phyloP scores from a whole-genome alignment of 192 early-diverging fungal species.

The Coemansia sp. region DNA sequence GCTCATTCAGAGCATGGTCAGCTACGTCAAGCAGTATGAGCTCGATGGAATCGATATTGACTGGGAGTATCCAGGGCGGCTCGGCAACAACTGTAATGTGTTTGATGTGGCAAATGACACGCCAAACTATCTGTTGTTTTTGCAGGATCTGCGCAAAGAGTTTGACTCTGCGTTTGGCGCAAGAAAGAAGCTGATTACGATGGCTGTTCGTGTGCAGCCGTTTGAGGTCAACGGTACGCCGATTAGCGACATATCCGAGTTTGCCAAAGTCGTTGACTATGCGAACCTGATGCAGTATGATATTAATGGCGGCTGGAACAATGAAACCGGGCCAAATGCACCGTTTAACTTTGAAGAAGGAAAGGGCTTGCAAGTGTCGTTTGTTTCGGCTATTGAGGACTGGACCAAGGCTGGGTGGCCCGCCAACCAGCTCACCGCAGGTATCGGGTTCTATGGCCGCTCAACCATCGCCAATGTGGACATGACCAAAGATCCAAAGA shows the following conservation, averaged over 20 bases:
- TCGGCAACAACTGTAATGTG: slow-evolving; percentile 44
- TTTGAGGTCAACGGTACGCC: slow-evolving; percentile 56
- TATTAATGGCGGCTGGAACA: slow-evolving; percentile 59
- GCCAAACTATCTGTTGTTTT: slow-evolving; percentile 62
- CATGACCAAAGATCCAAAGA: slow-evolving; percentile 55
- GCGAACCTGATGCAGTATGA: slow-evolving; percentile 75
- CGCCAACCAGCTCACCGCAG: slow-evolving; percentile 59
- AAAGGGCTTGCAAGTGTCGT: slow-evolving; percentile 42
- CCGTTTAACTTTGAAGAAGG: slow-evolving; percentile 52
- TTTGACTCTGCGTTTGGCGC: slow-evolving; percentile 25
- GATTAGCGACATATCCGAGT: slow-evolving; percentile 57
- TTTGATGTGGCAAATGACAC: slow-evolving; percentile 62
- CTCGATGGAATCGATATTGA: slow-evolving; percentile 71
- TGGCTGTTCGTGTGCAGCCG: slow-evolving; percentile 64
- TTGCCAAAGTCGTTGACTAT: slow-evolving; percentile 62
- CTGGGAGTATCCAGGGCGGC: slow-evolving; percentile 68
- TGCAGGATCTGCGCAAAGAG: slow-evolving; percentile 57
- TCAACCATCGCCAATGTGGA: slow-evolving; percentile 44
- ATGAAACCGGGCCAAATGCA: slow-evolving; percentile 62
- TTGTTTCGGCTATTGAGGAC: slow-evolving; percentile 49
- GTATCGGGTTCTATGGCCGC: slow-evolving; percentile 66
- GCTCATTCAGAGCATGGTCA: slow-evolving; percentile 63
- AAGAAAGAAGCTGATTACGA: slow-evolving; percentile 59
- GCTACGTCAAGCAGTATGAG: slow-evolving; percentile 55
- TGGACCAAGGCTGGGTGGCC: slow-evolving; percentile 65